Conservation (phyloP, 148 eudicot species). For the Vaccinium darrowii region DNA sequence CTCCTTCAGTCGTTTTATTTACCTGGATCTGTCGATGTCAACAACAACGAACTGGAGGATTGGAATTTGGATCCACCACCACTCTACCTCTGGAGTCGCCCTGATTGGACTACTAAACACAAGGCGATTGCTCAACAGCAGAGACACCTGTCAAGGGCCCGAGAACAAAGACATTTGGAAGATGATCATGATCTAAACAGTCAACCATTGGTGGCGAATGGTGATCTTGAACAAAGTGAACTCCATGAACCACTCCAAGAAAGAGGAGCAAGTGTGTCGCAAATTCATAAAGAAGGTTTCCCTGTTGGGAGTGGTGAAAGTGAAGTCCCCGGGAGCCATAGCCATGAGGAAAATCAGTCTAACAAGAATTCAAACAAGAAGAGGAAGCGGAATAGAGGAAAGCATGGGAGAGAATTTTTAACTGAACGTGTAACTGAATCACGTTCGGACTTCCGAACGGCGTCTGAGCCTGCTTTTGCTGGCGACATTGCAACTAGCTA, state of each 20-base stretch:
- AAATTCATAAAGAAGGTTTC: conserved; percentile 25
- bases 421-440: conserved; percentile 1
- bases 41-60: conserved; percentile 78
- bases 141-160: conserved; percentile 42
- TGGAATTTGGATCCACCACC: conserved; percentile 68
- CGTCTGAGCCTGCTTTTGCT: conserved; percentile 8
- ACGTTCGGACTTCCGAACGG: conserved; percentile 18
- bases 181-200: conserved; percentile 14
- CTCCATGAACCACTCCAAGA: conserved; percentile 22
- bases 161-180: conserved; percentile 17
- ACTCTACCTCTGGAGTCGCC: conserved; percentile 89
- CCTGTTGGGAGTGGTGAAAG: conserved; percentile 17
- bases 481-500: neutral
- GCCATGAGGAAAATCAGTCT: neutral
- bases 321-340: conserved; percentile 15
- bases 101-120: conserved; percentile 66
- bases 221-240: conserved; percentile 18
- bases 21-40: conserved; percentile 82
- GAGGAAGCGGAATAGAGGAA: conserved; percentile 27
- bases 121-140: conserved; percentile 58
- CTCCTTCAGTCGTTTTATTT: conserved; percentile 77
- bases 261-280: conserved; percentile 12
- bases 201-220: conserved; percentile 13
- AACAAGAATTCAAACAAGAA: conserved; percentile 29
- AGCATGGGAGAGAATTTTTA: neutral